Base-by-base conservation (phyloP, 164 flowering plant genomes). In the Aristolochia californica region DNA sequence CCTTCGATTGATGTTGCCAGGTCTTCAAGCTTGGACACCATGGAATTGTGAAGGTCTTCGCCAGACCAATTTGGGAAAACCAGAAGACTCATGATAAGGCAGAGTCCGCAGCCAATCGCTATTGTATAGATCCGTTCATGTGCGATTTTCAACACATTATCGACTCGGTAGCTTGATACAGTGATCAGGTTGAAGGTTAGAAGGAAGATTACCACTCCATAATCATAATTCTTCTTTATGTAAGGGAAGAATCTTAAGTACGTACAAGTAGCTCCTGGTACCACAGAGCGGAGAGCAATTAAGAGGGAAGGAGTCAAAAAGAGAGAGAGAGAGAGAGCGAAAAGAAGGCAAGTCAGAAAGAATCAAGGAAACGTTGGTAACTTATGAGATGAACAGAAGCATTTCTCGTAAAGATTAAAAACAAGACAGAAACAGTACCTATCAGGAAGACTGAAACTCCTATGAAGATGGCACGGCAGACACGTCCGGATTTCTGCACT, bases 61-160 rank as follows among this genome's bases (percentile, higher is more conserved):
- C 97, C 90, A 3, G 94, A 83, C 99, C 97, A 93, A 53, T 73
- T 81, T 13, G 96, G 97, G 56, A 87, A 83, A 18, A 93, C 23
- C 53, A 88, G 16, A 43, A 88, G 79, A 54, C 82, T 81, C 94
- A 93, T 85, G 14, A 81, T 34, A n/a, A 93, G 83, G 79, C 99
- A 85, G 48, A 87, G 57, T 0, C 75, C 94, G 40, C 88, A 81
- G 17, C 99, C 97, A 13, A 88, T 88, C 61, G 83, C 91, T 13
- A 88, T 88, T 14, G 88, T 81, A 62, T 78, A 82, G 59, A 87
- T 59, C 9, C 99, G 76, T 0, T 82, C 71, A 16, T 80, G 79
- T 18, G 96, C 97, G 2, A 93, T 72, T 34, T 67, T 70, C 53
- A 84, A n/a, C 15, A 87, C 90, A 56, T 85, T 76, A 12, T 76